These are phyloP conservation scores for Oryza punctata DNA, from an alignment of 176 grass and related monocot genomes.

Conservation along the genomic window DNA sequence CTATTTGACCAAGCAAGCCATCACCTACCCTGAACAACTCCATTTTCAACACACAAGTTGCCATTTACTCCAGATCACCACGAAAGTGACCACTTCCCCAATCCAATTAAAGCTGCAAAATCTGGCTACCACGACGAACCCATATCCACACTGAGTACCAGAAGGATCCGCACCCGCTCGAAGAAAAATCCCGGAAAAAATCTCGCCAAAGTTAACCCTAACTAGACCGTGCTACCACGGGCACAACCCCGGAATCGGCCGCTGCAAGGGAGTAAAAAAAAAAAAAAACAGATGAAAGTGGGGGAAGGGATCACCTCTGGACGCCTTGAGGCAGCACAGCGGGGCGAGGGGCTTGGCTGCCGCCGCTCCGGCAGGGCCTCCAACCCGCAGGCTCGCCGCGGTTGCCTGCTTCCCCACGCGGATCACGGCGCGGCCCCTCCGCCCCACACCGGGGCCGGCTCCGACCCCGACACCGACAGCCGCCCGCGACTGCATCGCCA, in stretches of 20 bases:
- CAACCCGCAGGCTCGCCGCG: background rate
- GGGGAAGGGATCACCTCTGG: conserved; percentile 31
- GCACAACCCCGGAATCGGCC: background rate
- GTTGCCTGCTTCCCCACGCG: background rate
- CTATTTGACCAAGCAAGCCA: conserved; percentile 11
- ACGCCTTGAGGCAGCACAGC: conserved; percentile 36
- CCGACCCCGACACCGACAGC: background rate
- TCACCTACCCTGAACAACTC: background rate
- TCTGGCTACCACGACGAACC: background rate
- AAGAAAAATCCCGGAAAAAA: background rate
- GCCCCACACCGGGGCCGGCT: background rate
- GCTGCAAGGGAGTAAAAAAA: background rate
- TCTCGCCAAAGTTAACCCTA: background rate
- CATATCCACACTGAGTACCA: background rate
- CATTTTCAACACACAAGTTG: background rate
- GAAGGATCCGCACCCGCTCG: background rate
- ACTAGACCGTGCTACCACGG: background rate
- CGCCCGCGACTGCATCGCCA: conserved; percentile 27
- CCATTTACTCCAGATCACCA: background rate
- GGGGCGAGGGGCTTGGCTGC: conserved; percentile 17
- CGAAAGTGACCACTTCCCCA: background rate
- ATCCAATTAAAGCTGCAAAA: background rate
- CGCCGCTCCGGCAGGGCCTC: background rate
- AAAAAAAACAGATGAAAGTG: background rate
- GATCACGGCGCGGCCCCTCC: background rate